Evolutionary conservation across 2,329 filamentous ascomycete genomes (phyloP), one percentile per base, ranked within the genome.

Genomic region (Lasiodiplodia theobromae): DNA sequence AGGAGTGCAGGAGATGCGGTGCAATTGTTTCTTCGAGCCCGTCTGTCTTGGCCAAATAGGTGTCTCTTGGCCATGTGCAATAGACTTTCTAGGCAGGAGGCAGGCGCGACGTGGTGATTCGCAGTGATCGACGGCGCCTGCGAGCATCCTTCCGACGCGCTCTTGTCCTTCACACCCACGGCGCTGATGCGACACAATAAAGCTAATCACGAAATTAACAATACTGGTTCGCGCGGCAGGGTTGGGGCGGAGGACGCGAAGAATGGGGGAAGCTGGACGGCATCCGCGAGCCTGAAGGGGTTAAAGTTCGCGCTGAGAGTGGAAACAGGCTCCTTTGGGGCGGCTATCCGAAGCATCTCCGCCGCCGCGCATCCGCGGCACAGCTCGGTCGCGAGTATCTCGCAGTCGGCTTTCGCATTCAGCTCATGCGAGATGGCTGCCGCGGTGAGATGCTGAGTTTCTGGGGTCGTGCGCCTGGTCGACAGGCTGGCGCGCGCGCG

Each of bases 81-180:
- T 64, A 64, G 44, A 38, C n/a, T 64, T 64, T 64, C 60, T 64
- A 21, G 60, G 60, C 60, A 64, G 60, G 60, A 52, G 44, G 28
- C 31, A 52, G 47, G 60, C 44, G 60, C 60, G 47, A 64, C 60
- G 31, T 34, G 44, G 44, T 31, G 58, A 53, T 52, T 64, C 14
- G 34, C 44, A 37, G 40, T 37, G 58, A 51, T 63, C 58, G 25
- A 6, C 58, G 21, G 16, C 25, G 28, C 40, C 14, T 18, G 6
- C 5, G 16, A 16, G 60, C 44, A 47, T 47, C 44, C 44, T 47
- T n/a, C 40, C 16, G 16, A 47, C 16, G 14, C 38, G 12, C 40
- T 40, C 47, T 37, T 14, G 8, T 47, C 23, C 28, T 38, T n/a
- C 23, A 21, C 31, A 21, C 21, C 12, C 21, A 44, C 37, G 37